A percentile compares a stretch with the other conserved stretches of the same genome.
These are phyloP conservation scores for Fusarium lyarnte DNA, from an alignment of 2,329 filamentous ascomycete genomes.

Conservation along the genomic window DNA sequence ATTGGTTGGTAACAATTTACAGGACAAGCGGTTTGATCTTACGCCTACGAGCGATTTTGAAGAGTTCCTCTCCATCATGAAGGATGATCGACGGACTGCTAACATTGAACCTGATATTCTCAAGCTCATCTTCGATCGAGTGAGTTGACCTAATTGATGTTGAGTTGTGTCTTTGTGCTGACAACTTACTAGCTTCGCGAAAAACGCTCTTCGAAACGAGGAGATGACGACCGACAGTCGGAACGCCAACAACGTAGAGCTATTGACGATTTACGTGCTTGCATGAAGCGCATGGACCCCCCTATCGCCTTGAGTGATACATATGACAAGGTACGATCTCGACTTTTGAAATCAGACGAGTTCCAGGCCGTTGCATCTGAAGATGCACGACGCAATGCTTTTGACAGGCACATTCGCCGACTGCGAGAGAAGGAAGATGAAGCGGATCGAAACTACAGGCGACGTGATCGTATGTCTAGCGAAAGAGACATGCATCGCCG, in stretches of 20 bases:
- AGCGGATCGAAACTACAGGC: constrained; percentile 70
- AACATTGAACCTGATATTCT: constrained; percentile 84
- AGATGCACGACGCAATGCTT: constrained; percentile 82
- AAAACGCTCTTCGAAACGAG: constrained; percentile 80
- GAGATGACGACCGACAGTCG: constrained; percentile 84
- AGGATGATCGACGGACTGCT: constrained; percentile 87
- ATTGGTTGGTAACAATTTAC: constrained; percentile 22
- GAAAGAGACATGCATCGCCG: constrained; percentile 68
- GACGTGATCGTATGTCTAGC: constrained; percentile 64
- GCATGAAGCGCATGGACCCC: constrained; percentile 90
- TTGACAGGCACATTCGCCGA: constrained; percentile 91
- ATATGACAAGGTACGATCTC: constrained; percentile 86
- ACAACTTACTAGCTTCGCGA: constrained; percentile 73
- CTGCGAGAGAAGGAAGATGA: constrained; percentile 93
- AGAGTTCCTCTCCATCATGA: constrained; percentile 85
- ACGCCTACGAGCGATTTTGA: constrained; percentile 86
- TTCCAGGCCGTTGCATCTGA: constrained; percentile 86
- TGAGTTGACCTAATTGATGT: constrained; percentile 50
- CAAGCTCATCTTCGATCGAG: constrained; percentile 83
- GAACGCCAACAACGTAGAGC: constrained; percentile 88
- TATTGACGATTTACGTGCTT: constrained; percentile 83
- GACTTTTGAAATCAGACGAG: constrained; percentile 83
- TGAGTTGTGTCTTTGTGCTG: background rate
- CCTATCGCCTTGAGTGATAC: constrained; percentile 80
- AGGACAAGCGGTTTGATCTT: constrained; percentile 94